Evolutionary conservation across 768 basidiomycete species (phyloP), one percentile per base, ranked within the genome.

Genomic region (Neoboletus subvelutipes): DNA sequence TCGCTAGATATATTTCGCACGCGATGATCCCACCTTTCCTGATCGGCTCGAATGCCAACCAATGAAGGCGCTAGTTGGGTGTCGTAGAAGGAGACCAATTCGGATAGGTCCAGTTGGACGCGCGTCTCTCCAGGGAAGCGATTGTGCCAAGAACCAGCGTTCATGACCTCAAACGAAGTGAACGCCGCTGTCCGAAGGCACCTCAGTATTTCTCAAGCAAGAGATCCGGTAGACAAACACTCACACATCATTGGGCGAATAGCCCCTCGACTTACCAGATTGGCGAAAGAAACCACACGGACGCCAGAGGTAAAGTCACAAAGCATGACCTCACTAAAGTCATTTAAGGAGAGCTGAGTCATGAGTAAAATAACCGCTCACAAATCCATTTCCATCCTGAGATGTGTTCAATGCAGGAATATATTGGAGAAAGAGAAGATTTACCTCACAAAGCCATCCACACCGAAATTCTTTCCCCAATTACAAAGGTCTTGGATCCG

Each of bases 381-480:
- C 72, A 76, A 75, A 45, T 63, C 59, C 72, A 66, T 61, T 70
- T 65, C 58, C 59, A 68, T 64, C 60, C 73, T 71, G 26, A 5
- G 26, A 29, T 5, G n/a, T 18, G 11, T 50, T 58, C 28, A 63
- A 47, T 26, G 15, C 33, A 48, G 29, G 54, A 29, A 17, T 7
- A 46, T 4, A 11, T 2, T 5, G 9, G 3, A 28, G 0, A 37
- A 12, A 33, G 10, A 1, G 3, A 24, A 5, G 6, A 52, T 22
- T 47, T 57, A 72, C 79, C 81, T 76, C 48, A 81, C 70, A 59
- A 77, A 80, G 5, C 76, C 82, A 65, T 83, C 80, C 4, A 83
- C 41, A 6, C 64, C 69, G 40, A 72, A 71, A 33, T 64, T 55
- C 46, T 69, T 70, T 13, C 77, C 81, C 77, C 80, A 81, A 5